These are phyloP conservation scores for Yarrowia divulgata DNA, from an alignment of 805 yeast genomes.

Conservation along the genomic window DNA sequence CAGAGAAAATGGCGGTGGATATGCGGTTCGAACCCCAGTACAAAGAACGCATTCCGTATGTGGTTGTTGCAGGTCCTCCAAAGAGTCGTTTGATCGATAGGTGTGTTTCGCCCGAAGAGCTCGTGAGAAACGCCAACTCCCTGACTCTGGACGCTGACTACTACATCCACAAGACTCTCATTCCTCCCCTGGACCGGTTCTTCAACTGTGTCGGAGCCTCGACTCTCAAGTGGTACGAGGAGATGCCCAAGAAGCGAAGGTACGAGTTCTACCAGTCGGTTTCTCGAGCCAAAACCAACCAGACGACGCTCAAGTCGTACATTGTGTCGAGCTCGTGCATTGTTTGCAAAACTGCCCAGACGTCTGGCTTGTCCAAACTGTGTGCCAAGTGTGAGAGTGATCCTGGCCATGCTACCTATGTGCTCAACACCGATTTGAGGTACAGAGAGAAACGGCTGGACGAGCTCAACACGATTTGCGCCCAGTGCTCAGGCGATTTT, in stretches of 20 bases:
- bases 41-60: constrained; percentile 84
- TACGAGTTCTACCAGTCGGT: constrained; percentile 34
- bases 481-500: constrained; percentile 49
- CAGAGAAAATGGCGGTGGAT: constrained; percentile 66
- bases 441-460: constrained; percentile 41
- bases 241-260: constrained; percentile 60
- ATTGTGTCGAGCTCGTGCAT: constrained; percentile 1
- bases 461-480: constrained; percentile 46
- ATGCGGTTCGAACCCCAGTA: constrained; percentile 84
- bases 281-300: constrained; percentile 8
- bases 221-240: constrained; percentile 75
- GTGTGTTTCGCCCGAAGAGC: constrained; percentile 78
- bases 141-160: constrained; percentile 77
- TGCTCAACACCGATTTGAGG: constrained; percentile 41
- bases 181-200: constrained; percentile 89
- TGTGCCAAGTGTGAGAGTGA: constrained; percentile 41
- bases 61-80: constrained; percentile 68
- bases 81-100: constrained; percentile 73
- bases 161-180: constrained; percentile 79
- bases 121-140: constrained; percentile 54
- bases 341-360: constrained; percentile 18
- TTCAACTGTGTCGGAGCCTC: constrained; percentile 86
- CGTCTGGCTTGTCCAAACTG: constrained; percentile 35
- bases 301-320: constrained; percentile 39
- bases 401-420: constrained; percentile 41